Evolutionary conservation across 805 yeast species (phyloP), one percentile per base, ranked within the genome.

Genomic region (Wickerhamiella vanderwaltii): DNA sequence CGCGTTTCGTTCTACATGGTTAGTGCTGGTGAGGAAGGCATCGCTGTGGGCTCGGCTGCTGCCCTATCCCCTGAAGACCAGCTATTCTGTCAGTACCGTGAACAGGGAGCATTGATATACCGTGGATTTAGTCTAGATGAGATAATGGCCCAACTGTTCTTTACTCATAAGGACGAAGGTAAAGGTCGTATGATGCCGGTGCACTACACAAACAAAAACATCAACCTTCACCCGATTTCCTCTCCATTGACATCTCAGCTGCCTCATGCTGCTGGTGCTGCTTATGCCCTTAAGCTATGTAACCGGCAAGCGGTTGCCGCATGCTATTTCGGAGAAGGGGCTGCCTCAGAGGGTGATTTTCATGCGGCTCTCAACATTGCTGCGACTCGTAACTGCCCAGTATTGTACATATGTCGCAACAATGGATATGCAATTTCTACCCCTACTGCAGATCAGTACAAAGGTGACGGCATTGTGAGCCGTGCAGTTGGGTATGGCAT

Each of bases 211-310:
- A 47, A 51, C 16, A 39, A 48, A 28, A 35, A 47, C 32, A 50
- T 53, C 42, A 56, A 56, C 38, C 43, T 58, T 26, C 63, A 58
- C 42, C 61, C 63, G 12, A 57, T 58, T 16, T 55, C 61, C 9
- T 57, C 61, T 6, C 56, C 63, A 1, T 42, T 58, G 40, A 58
- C 61, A 4, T 57, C 63, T 2, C 63, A 58, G 49, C 44, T 58
- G 22, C 61, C 63, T 5, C 63, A 58, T 39, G 62, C 62, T 15
- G 57, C 60, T 5, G 63, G 63, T 9, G 61, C 62, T 3, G 63
- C 61, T n/a, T 58, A 58, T 31, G 59, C 60, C 2, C 45, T 58
- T 32, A 58, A 58, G 47, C 44, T 58, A 17, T 22, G 23, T 20
- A 58, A 57, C 19, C 48, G 46, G n/a, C 45, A 48, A 13, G 55